Evolutionary conservation across 2,329 filamentous ascomycete genomes (phyloP).

Genomic region (Sclerotinia nivalis): DNA sequence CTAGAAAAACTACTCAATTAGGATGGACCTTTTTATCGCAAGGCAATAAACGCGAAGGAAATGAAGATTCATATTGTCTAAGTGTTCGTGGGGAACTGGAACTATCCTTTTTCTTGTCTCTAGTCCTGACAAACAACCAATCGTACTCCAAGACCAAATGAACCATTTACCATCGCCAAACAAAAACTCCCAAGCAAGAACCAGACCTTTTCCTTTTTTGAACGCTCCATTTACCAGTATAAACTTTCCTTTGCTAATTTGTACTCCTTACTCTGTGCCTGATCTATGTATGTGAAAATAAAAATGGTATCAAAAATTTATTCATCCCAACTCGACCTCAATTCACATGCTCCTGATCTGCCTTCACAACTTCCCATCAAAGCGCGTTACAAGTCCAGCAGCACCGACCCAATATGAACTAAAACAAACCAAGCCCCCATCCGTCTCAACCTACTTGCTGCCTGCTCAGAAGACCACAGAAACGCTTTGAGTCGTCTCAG

Average conservation of each 20-base stretch:
- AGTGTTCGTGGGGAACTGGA: neutral
- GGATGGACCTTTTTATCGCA: neutral
- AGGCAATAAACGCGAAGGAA: neutral
- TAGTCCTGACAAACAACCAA: too few species aligned
- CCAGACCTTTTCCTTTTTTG: neutral
- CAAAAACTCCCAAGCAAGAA: neutral
- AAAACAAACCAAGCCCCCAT: neutral
- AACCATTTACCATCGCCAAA: neutral
- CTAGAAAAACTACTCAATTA: neutral
- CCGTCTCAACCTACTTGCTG: slow-evolving; percentile 11
- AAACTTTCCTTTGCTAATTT: neutral
- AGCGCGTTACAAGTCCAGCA: neutral
- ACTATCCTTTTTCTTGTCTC: neutral
- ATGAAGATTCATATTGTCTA: neutral
- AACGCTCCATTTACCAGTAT: neutral
- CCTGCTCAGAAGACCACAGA: slow-evolving; percentile 16
- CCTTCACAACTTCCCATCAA: neutral
- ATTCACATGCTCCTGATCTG: neutral
- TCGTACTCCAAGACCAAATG: too few species aligned
- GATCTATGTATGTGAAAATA: neutral
- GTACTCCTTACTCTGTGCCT: neutral
- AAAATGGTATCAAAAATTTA: neutral
- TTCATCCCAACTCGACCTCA: neutral
- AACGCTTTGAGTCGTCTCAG: slow-evolving; percentile 4
- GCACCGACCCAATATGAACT: neutral